Conservation (phyloP, 1,284 basidiomycete species). For the Cryptococcus amylolentus region DNA sequence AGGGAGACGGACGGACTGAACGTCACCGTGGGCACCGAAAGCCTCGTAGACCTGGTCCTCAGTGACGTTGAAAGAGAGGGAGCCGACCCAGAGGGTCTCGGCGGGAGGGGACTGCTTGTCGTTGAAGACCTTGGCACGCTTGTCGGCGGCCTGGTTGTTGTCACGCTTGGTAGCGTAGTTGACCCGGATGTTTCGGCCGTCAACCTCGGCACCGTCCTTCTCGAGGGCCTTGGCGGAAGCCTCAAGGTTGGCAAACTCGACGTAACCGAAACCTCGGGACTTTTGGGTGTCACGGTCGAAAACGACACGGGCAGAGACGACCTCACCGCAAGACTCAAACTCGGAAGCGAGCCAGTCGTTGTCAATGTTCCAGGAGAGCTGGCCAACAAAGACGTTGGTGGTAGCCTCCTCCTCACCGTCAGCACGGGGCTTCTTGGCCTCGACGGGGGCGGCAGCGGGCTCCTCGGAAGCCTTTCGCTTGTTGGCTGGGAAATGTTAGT, state of each 20-base stretch:
- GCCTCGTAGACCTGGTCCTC: conserved; percentile 89
- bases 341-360: conserved; percentile 92
- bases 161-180: conserved; percentile 64
- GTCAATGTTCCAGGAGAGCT: conserved; percentile 95
- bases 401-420: conserved; percentile 56
- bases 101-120: conserved; percentile 70
- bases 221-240: conserved; percentile 71
- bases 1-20: conserved; percentile 84
- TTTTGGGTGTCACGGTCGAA: conserved; percentile 83
- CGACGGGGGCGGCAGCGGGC: conserved; percentile 55
- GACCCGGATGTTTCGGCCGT: conserved; percentile 83
- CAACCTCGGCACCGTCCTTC: conserved; percentile 77
- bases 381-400: conserved; percentile 85
- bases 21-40: conserved; percentile 85
- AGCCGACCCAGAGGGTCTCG: conserved; percentile 82
- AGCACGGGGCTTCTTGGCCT: conserved; percentile 66
- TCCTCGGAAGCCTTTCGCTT: conserved; percentile 87
- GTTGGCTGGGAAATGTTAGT: conserved; percentile 45
- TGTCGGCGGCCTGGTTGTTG: conserved; percentile 60
- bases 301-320: conserved; percentile 82
- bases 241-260: conserved; percentile 70
- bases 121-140: conserved; percentile 71
- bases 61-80: conserved; percentile 73
- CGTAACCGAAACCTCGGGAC: conserved; percentile 91
- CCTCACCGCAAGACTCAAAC: conserved; percentile 83